Evolutionary conservation across 805 yeast species (phyloP).

Genomic region (Kazachstania taianensis): DNA sequence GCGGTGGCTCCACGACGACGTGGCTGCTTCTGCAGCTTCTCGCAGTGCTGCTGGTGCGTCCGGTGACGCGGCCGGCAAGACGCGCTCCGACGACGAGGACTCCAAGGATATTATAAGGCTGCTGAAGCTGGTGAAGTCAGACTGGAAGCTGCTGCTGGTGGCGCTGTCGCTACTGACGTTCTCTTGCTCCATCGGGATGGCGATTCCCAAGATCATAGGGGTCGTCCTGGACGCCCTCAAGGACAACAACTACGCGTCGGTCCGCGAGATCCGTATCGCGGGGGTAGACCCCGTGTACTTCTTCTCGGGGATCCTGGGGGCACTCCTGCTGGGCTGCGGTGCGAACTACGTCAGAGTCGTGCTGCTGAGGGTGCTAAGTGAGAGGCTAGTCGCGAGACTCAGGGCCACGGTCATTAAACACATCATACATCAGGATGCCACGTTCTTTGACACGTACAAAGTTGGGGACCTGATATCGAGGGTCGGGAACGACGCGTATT

Average conservation of each 20-base stretch:
- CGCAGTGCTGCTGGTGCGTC: no score
- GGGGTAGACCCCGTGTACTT: conserved; percentile 38
- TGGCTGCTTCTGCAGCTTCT: no score
- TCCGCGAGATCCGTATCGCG: conserved; percentile 2
- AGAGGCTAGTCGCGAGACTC: conserved; percentile 72
- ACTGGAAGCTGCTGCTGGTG: conserved; percentile 33
- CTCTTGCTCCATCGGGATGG: conserved; percentile 42
- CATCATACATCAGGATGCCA: conserved; percentile 79
- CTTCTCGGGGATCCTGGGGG: conserved; percentile 43
- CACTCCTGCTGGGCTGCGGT: conserved; percentile 54
- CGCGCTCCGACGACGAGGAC: conserved; percentile 1
- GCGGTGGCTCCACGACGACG: no score
- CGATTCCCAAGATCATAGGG: conserved; percentile 48
- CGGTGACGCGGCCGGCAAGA: no score
- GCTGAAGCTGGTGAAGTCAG: conserved; percentile 35
- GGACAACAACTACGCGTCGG: not conserved
- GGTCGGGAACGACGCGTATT: conserved; percentile 78
- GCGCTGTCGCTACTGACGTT: conserved; percentile 38
- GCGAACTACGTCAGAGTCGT: conserved; percentile 69
- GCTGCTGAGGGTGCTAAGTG: conserved; percentile 52
- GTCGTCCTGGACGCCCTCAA: conserved; percentile 40
- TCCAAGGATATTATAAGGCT: conserved; percentile 25
- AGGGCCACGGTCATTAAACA: conserved; percentile 69
- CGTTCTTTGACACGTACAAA: conserved; percentile 86
- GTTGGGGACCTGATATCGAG: conserved; percentile 92